Conservation (phyloP, 495 filamentous ascomycete species). For the Penicillium egyptiacum region DNA sequence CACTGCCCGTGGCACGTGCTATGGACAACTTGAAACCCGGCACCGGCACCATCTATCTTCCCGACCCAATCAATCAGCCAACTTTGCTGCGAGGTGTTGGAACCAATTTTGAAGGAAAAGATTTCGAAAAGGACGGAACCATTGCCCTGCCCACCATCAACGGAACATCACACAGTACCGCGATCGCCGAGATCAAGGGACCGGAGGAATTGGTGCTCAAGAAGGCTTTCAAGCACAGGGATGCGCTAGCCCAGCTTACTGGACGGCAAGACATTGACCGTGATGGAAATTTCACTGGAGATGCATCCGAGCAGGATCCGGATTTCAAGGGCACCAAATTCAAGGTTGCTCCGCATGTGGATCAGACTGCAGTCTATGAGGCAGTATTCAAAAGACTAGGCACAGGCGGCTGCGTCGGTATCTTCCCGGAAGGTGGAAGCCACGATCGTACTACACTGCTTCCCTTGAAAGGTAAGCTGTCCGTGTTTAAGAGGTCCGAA, state of each 20-base stretch:
- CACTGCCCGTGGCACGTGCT: constrained; percentile 84
- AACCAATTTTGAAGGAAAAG: constrained; percentile 77
- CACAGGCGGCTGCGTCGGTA: constrained; percentile 85
- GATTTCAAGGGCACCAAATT: constrained; percentile 75
- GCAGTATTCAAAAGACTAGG: constrained; percentile 83
- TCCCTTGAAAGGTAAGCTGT: constrained; percentile 73
- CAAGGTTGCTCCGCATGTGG: constrained; percentile 88
- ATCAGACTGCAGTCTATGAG: constrained; percentile 91
- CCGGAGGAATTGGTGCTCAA: constrained; percentile 83
- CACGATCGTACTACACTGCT: constrained; percentile 93
- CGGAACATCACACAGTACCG: constrained; percentile 71
- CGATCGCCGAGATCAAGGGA: constrained; percentile 75
- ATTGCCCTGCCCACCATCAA: constrained; percentile 83
- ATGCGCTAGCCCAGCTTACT: constrained; percentile 74
- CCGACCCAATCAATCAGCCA: constrained; percentile 80
- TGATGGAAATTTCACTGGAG: constrained; percentile 53
- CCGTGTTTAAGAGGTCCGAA: neutral
- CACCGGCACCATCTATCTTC: constrained; percentile 82
- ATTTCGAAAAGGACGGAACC: constrained; percentile 75
- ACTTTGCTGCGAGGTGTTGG: constrained; percentile 79
- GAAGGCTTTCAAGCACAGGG: constrained; percentile 73
- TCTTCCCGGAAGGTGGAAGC: constrained; percentile 97
- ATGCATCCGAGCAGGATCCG: constrained; percentile 40
- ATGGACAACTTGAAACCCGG: constrained; percentile 84
- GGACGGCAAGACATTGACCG: constrained; percentile 66